These are phyloP conservation scores for Eucalyptus albens DNA, from an alignment of 345 rosid genomes.

Conservation along the genomic window DNA sequence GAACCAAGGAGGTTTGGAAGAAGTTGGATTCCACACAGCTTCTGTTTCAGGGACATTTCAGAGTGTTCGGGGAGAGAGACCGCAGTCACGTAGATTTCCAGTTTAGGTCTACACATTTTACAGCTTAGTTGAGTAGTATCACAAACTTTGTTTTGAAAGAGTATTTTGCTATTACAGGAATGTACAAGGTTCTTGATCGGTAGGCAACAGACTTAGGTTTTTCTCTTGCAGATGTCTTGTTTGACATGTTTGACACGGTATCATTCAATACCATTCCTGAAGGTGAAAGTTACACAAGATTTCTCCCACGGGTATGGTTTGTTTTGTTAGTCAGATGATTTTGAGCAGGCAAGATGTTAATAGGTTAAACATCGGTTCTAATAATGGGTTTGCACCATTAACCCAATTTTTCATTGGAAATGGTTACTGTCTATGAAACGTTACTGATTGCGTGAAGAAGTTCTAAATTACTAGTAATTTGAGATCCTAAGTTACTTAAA, in stretches of 20 bases:
- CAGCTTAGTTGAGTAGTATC: not conserved
- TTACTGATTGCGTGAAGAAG: not conserved
- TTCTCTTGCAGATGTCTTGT: not conserved
- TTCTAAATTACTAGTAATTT: not conserved
- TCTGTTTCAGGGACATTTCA: not conserved
- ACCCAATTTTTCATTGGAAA: not conserved
- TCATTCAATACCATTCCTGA: not conserved
- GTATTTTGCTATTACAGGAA: not conserved
- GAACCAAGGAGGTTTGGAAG: not conserved
- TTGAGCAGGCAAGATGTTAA: not conserved
- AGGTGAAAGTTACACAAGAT: not conserved
- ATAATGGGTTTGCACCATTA: not conserved
- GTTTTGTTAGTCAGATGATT: not conserved
- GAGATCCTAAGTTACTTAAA: not conserved
- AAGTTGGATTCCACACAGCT: not conserved
- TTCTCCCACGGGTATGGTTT: not conserved
- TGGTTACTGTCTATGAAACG: not conserved
- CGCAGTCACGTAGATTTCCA: not conserved
- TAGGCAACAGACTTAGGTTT: not conserved
- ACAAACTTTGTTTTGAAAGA: not conserved
- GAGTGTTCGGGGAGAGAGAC: not conserved
- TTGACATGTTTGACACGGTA: not conserved
- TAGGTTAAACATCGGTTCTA: not conserved
- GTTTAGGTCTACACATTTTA: not conserved
- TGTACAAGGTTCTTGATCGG: not conserved